A percentile compares a stretch with the other conserved stretches of the same genome.
Conservation (phyloP, 73 alveolate species). For the Tetrahymena borealis region DNA sequence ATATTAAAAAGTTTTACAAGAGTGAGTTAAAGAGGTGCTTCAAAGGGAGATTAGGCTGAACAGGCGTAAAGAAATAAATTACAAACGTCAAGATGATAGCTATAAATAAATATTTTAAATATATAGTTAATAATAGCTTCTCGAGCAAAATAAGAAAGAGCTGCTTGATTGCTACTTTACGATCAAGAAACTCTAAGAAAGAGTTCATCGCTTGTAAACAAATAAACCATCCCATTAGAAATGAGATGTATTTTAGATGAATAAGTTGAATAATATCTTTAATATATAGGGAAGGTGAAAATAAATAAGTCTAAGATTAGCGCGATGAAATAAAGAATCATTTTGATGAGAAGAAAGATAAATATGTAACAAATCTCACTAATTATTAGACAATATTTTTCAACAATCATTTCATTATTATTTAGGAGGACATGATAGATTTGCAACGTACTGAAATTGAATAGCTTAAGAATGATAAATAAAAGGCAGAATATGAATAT, state of each 20-base stretch:
- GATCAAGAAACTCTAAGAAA: neutral
- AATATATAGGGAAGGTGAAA: neutral
- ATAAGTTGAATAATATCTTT: neutral
- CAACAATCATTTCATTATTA: neutral
- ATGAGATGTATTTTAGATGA: neutral
- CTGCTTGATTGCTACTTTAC: neutral
- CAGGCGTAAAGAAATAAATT: neutral
- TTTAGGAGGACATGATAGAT: constrained; percentile 12
- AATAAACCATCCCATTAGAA: no score
- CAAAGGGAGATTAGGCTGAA: neutral
- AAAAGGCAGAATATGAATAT: constrained; percentile 32
- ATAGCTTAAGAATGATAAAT: constrained; percentile 21
- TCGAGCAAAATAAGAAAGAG: neutral
- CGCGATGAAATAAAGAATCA: neutral
- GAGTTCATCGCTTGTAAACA: constrained; percentile 1
- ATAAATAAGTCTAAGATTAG: neutral
- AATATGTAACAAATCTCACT: neutral
- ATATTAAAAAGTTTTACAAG: neutral
- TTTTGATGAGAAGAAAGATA: neutral
- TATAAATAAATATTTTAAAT: neutral
- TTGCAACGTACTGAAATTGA: constrained; percentile 31
- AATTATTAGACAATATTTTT: neutral
- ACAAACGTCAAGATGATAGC: neutral
- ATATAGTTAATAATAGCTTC: neutral
- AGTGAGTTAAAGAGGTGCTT: neutral